These are phyloP conservation scores for Diaporthe australafricana DNA, from an alignment of 2,329 filamentous ascomycete genomes.

Conservation along the genomic window DNA sequence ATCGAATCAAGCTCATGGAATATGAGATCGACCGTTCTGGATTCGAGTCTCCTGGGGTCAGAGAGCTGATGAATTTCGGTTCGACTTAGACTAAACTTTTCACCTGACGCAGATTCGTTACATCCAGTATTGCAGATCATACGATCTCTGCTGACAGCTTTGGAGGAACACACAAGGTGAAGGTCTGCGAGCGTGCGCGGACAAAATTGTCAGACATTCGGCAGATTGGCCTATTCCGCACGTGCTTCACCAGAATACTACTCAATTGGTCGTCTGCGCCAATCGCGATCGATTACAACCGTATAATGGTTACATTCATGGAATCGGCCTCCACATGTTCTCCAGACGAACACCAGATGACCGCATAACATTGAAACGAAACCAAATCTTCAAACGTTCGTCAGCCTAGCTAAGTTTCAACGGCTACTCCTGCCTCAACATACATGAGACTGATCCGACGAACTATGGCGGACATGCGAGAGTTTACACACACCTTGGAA, in stretches of 20 bases:
- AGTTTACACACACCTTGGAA: too few species aligned
- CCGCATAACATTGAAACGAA: too few species aligned
- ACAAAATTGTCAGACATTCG: neutral
- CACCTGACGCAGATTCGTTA: neutral
- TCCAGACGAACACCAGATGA: neutral
- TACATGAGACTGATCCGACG: neutral
- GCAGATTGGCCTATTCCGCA: neutral
- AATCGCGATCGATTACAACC: neutral
- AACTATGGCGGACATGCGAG: rapidly evolving
- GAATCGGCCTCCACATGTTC: neutral
- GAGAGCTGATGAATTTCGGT: too few species aligned
- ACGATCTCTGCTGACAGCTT: neutral
- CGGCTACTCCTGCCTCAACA: neutral
- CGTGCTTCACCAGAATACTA: neutral
- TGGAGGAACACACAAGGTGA: neutral
- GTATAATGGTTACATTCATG: neutral
- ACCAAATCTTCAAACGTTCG: neutral
- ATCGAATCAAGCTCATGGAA: neutral
- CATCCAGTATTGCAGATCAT: neutral
- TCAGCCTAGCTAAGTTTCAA: neutral
- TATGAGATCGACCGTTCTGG: too few species aligned
- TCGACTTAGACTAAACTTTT: neutral
- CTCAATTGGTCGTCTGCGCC: neutral
- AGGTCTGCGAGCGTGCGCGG: neutral
- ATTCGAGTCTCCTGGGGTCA: too few species aligned